Conservation (phyloP, 495 filamentous ascomycete genomes). For the Penicillium mononematosum region DNA sequence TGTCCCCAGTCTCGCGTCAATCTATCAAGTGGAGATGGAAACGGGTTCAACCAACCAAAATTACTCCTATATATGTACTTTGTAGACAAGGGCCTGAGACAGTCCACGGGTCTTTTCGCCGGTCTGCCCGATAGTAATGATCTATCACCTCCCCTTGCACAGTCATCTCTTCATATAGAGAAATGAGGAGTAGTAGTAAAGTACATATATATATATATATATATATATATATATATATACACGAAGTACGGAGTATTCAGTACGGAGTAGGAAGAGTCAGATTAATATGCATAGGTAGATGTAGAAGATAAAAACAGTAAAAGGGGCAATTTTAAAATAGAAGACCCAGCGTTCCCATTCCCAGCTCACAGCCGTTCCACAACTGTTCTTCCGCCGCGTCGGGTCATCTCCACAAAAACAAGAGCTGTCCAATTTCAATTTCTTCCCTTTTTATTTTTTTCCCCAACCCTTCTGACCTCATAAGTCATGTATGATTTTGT, state of each 20-base stretch:
- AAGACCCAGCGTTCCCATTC: too few relatives aligned
- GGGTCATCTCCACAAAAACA: slow-evolving; percentile 28
- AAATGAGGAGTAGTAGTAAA: too few relatives aligned
- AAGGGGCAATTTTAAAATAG: too few relatives aligned
- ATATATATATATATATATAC: too few relatives aligned
- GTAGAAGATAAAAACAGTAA: too few relatives aligned
- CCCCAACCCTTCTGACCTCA: not conserved
- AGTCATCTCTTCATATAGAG: too few relatives aligned
- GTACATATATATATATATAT: too few relatives aligned
- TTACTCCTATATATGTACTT: not conserved
- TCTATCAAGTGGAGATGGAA: slow-evolving; percentile 17
- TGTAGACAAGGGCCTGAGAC: slow-evolving; percentile 5
- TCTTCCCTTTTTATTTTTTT: not conserved
- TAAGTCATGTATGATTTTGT: slow-evolving; percentile 4
- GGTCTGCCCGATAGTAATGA: slow-evolving; percentile 13
- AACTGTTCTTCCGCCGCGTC: slow-evolving; percentile 27
- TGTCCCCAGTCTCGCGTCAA: slow-evolving; percentile 19
- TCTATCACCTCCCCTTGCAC: slow-evolving; percentile 19
- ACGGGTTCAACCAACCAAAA: slow-evolving; percentile 25
- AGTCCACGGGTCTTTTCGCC: slow-evolving; percentile 7
- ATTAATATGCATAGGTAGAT: too few relatives aligned
- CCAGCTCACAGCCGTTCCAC: not conserved
- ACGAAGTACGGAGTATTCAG: too few relatives aligned
- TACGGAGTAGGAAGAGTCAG: too few relatives aligned
- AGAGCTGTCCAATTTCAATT: slow-evolving; percentile 19